phyloP scores from a whole-genome alignment of 1,284 basidiomycete genomes.

The Naganishia albida region DNA sequence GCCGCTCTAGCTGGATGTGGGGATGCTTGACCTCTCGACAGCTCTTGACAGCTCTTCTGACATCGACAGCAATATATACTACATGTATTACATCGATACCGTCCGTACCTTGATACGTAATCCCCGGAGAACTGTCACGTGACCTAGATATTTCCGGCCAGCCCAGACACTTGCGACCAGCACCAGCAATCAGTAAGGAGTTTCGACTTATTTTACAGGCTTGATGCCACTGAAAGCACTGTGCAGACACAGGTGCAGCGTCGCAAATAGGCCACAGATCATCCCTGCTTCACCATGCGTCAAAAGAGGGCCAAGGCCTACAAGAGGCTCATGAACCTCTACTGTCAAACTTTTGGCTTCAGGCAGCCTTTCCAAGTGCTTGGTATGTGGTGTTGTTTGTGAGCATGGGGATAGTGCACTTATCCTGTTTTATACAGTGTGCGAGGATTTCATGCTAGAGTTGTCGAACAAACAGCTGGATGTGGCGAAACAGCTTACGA shows the following conservation, averaged over 20 bases:
- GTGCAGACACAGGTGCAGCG: no score
- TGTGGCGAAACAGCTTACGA: slow-evolving; percentile 68
- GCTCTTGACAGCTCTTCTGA: no score
- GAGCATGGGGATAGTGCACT: slow-evolving; percentile 26
- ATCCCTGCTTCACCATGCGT: slow-evolving; percentile 62
- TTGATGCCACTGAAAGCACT: no score
- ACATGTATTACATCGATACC: no score
- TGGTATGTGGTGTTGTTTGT: slow-evolving; percentile 55
- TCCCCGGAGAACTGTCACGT: no score
- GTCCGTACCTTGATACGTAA: no score
- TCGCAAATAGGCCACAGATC: not conserved
- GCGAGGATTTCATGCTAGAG: slow-evolving; percentile 78
- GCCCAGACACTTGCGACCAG: not conserved
- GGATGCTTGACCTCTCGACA: no score
- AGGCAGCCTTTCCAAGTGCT: slow-evolving; percentile 87
- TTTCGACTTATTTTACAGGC: not conserved
- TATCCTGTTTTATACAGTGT: slow-evolving; percentile 60
- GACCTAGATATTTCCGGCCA: not conserved
- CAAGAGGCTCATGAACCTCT: slow-evolving; percentile 85
- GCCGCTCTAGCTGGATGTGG: no score
- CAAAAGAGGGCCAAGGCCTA: slow-evolving; percentile 91
- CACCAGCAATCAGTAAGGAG: not conserved
- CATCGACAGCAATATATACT: no score
- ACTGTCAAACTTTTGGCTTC: slow-evolving; percentile 81
- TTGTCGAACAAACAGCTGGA: slow-evolving; percentile 70